Conservation (phyloP, 208 protist genomes). For the Trypanosoma caninum region DNA sequence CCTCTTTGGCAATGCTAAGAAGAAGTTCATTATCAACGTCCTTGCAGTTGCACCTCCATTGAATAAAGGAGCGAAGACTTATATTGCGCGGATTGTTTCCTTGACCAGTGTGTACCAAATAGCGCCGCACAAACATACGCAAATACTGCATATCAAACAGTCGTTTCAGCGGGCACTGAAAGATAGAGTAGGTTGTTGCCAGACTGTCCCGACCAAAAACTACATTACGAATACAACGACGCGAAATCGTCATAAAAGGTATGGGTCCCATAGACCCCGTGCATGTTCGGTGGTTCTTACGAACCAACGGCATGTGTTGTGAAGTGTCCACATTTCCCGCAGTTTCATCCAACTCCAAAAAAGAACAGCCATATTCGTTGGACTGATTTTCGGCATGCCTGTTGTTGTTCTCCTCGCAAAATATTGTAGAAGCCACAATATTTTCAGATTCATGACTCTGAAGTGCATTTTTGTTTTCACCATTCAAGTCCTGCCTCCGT, state of each 20-base stretch:
- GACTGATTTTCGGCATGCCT: neutral
- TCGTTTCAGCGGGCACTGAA: slow-evolving; percentile 39
- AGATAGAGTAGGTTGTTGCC: slow-evolving; percentile 59
- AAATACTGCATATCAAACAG: slow-evolving; percentile 82
- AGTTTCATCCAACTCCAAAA: neutral
- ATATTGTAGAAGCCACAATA: neutral
- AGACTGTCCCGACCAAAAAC: slow-evolving; percentile 59
- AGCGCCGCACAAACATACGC: slow-evolving; percentile 80
- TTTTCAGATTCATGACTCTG: neutral
- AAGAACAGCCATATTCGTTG: slow-evolving; percentile 1
- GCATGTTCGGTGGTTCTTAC: slow-evolving; percentile 4
- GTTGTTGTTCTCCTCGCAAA: neutral
- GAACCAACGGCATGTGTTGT: neutral
- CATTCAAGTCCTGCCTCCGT: neutral
- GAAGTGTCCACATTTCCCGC: neutral
- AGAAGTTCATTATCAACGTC: slow-evolving; percentile 59
- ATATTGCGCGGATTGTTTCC: slow-evolving; percentile 66
- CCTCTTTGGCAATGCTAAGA: slow-evolving; percentile 41
- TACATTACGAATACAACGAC: slow-evolving; percentile 64
- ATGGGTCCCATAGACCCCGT: slow-evolving; percentile 41
- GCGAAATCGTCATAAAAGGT: slow-evolving; percentile 74
- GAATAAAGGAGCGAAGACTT: slow-evolving; percentile 62
- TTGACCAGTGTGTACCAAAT: slow-evolving; percentile 73
- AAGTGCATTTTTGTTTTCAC: neutral
- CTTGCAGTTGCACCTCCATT: slow-evolving; percentile 48